A percentile compares a stretch with the other conserved stretches of the same genome.
Evolutionary conservation across 805 yeast genomes (phyloP).

Genomic region (Kodamaea kaohsiungensis): DNA sequence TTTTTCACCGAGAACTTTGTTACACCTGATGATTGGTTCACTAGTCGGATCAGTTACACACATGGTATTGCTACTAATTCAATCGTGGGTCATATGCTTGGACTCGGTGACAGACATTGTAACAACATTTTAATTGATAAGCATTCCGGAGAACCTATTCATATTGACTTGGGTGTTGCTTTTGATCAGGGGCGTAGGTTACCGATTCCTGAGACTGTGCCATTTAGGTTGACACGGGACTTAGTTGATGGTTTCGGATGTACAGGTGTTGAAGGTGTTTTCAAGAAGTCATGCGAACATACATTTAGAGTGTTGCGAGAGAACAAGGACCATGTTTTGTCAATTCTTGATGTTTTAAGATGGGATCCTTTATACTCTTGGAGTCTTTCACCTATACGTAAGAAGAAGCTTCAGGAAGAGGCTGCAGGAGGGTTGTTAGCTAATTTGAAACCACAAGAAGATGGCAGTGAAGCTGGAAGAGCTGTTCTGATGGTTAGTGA

Average conservation of each 20-base stretch:
- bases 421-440: slow-evolving; percentile 18
- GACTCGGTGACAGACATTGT: slow-evolving; percentile 94
- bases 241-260: slow-evolving; percentile 91
- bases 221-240: slow-evolving; percentile 88
- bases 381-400: slow-evolving; percentile 78
- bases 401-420: slow-evolving; percentile 52
- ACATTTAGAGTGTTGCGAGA: slow-evolving; percentile 66
- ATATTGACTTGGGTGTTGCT: slow-evolving; percentile 94
- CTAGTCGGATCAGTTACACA: slow-evolving; percentile 61
- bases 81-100: slow-evolving; percentile 83
- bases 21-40: slow-evolving; percentile 75
- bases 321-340: slow-evolving; percentile 68
- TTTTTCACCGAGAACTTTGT: slow-evolving; percentile 70
- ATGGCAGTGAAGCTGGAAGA: slow-evolving; percentile 72
- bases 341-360: slow-evolving; percentile 79
- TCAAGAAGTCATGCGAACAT: slow-evolving; percentile 69
- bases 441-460: slow-evolving; percentile 28
- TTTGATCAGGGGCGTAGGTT: slow-evolving; percentile 89
- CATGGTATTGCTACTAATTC: slow-evolving; percentile 84
- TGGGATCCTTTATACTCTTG: slow-evolving; percentile 95
- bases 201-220: slow-evolving; percentile 90
- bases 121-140: slow-evolving; percentile 85
- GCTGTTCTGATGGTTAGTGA: slow-evolving; percentile 73
- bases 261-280: slow-evolving; percentile 79
- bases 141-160: slow-evolving; percentile 87